Evolutionary conservation across 495 filamentous ascomycete species (phyloP).

Genomic region (Saxophila tyrrhenica): DNA sequence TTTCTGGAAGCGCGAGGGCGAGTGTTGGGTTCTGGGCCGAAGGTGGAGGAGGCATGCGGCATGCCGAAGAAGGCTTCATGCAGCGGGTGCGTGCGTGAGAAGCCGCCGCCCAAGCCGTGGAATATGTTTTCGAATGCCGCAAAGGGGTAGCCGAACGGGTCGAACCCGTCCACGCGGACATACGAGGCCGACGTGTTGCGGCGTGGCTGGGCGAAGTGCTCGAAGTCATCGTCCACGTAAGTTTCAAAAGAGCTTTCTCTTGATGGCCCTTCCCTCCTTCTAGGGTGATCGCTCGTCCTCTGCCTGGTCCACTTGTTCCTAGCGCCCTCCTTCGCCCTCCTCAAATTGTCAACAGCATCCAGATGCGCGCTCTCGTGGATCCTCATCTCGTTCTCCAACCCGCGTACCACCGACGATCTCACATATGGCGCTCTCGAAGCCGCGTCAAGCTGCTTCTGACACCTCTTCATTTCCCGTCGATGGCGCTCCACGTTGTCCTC

Average conservation of each 20-base stretch:
- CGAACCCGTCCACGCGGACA: neutral
- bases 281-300: neutral
- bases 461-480: neutral
- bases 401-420: neutral
- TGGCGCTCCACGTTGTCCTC: neutral
- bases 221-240: neutral
- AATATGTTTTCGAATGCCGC: neutral
- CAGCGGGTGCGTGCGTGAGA: neutral
- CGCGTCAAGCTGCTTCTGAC: neutral
- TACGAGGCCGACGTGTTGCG: neutral
- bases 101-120: neutral
- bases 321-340: neutral
- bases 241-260: neutral
- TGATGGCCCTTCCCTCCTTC: neutral
- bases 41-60: neutral
- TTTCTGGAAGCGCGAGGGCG: neutral
- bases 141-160: neutral
- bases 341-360: neutral
- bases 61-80: neutral
- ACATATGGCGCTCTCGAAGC: neutral
- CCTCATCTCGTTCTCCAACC: neutral
- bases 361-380: neutral
- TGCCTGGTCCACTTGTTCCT: neutral
- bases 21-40: neutral
- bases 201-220: neutral